phyloP scores from a whole-genome alignment of 805 yeast species.

The Cyberlindnera japonica region DNA sequence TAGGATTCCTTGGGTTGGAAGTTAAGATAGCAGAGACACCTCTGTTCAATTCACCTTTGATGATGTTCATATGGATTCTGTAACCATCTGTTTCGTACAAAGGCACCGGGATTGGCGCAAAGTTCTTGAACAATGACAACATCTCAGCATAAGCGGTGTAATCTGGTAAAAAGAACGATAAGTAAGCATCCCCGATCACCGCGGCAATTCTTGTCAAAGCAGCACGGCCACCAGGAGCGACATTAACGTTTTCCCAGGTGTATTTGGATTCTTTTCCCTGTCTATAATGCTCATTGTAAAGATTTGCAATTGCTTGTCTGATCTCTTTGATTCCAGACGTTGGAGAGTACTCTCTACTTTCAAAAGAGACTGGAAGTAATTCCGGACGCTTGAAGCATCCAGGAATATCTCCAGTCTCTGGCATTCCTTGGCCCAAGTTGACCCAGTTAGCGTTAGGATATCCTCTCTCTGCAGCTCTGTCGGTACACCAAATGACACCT shows the following conservation, averaged over 20 bases:
- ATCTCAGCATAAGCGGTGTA: slow-evolving; percentile 65
- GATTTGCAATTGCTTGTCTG: slow-evolving; percentile 54
- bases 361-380: slow-evolving; percentile 42
- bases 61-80: slow-evolving; percentile 49
- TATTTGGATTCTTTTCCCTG: slow-evolving; percentile 46
- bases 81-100: slow-evolving; percentile 54
- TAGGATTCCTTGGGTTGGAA: slow-evolving; percentile 62
- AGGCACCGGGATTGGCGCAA: slow-evolving; percentile 61
- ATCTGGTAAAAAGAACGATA: slow-evolving; percentile 58
- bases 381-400: slow-evolving; percentile 56
- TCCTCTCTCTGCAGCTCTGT: slow-evolving; percentile 56
- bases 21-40: slow-evolving; percentile 58
- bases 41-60: slow-evolving; percentile 48
- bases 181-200: slow-evolving; percentile 53
- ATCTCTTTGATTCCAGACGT: slow-evolving; percentile 54
- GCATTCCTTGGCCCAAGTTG: slow-evolving; percentile 62
- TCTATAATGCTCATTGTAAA: slow-evolving; percentile 53
- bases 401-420: slow-evolving; percentile 58
- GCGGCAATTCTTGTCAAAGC: slow-evolving; percentile 62
- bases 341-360: slow-evolving; percentile 54
- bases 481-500: slow-evolving; percentile 64
- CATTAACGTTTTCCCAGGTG: slow-evolving; percentile 56
- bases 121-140: slow-evolving; percentile 59
- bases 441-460: slow-evolving; percentile 46
- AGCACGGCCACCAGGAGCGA: slow-evolving; percentile 64